Percentiles rank a stretch among this genome's conserved stretches.
Evolutionary conservation across 345 rosid genomes (phyloP).

Genomic region (Populus nigra): DNA sequence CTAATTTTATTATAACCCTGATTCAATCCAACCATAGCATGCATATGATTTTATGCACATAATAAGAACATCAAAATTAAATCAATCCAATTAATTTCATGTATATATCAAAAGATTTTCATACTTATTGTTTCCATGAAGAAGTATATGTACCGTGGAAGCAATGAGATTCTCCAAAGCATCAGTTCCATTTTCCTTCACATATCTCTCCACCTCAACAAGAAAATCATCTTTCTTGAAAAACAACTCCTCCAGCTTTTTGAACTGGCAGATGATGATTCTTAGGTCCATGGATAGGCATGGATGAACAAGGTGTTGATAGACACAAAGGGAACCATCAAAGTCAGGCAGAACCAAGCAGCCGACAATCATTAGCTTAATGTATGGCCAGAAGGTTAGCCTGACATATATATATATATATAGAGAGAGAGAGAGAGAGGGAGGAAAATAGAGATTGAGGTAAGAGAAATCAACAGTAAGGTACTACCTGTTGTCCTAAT

Average conservation of each 20-base stretch:
- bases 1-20: neutral
- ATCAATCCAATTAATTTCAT: neutral
- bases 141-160: slow-evolving; percentile 14
- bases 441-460: neutral
- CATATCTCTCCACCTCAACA: slow-evolving; percentile 11
- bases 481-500: neutral
- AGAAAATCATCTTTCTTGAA: slow-evolving; percentile 11
- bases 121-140: neutral
- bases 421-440: neutral
- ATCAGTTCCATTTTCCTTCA: slow-evolving; percentile 16
- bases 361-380: slow-evolving; percentile 22
- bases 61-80: neutral
- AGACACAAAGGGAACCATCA: slow-evolving; percentile 30
- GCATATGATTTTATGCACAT: neutral
- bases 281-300: slow-evolving; percentile 13
- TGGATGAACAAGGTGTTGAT: slow-evolving; percentile 28
- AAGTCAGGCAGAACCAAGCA: slow-evolving; percentile 26
- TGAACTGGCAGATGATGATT: slow-evolving; percentile 13
- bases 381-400: slow-evolving; percentile 31
- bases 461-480: neutral
- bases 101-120: neutral
- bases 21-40: neutral
- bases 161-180: slow-evolving; percentile 23
- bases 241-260: neutral
- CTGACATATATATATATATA: neutral